These are phyloP conservation scores for Aspergillus indologenus DNA, from an alignment of 495 filamentous ascomycete species.

Conservation along the genomic window DNA sequence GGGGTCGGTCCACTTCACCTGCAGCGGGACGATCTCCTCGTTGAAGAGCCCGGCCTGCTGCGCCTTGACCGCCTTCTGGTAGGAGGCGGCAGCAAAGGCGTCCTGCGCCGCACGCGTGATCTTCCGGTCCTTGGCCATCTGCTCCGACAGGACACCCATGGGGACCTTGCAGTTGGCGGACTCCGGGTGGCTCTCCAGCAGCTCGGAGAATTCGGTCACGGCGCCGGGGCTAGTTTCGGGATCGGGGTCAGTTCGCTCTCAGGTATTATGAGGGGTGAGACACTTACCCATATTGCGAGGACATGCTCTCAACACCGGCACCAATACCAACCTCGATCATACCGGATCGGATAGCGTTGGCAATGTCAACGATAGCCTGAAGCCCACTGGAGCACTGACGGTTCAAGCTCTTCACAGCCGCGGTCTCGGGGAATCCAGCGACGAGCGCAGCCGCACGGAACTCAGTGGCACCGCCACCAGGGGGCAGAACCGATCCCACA, in stretches of 20 bases:
- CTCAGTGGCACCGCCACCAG: conserved; percentile 93
- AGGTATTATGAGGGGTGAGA: not conserved
- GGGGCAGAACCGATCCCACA: conserved; percentile 86
- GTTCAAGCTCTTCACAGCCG: conserved; percentile 83
- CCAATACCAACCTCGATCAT: conserved; percentile 97
- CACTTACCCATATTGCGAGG: conserved; percentile 77
- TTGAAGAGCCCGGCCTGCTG: conserved; percentile 89
- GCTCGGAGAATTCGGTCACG: conserved; percentile 90
- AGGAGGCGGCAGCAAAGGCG: conserved; percentile 81
- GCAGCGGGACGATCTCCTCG: conserved; percentile 85
- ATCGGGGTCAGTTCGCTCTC: not conserved
- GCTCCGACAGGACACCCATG: conserved; percentile 91
- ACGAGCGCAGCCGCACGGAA: conserved; percentile 90
- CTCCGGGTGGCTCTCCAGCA: conserved; percentile 79
- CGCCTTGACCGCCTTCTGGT: conserved; percentile 83
- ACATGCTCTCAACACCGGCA: conserved; percentile 98
- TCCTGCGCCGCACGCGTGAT: conserved; percentile 76
- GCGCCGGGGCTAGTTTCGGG: conserved; percentile 61
- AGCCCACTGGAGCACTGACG: conserved; percentile 88
- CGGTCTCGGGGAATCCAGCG: conserved; percentile 81
- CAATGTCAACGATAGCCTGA: conserved; percentile 88
- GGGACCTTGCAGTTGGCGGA: conserved; percentile 95
- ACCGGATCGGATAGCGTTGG: conserved; percentile 79
- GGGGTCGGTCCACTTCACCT: conserved; percentile 79
- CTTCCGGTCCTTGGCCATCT: conserved; percentile 84